Percentiles rank a stretch among this genome's conserved stretches.
phyloP scores from a whole-genome alignment of 306 rosid genomes.

The Alnus rubra region DNA sequence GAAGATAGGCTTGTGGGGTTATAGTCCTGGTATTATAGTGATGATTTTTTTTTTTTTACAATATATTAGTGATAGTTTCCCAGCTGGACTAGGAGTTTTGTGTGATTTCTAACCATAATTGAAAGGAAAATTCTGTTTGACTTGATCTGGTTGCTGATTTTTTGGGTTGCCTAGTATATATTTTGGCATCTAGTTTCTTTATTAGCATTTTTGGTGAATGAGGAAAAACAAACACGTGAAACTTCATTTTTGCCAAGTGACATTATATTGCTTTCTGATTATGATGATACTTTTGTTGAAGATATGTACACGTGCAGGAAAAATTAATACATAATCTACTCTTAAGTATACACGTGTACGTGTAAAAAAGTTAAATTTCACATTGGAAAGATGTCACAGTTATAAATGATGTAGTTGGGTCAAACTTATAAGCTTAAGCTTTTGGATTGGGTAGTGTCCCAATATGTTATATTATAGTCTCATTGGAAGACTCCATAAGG shows the following conservation, averaged over 20 bases:
- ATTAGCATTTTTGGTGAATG: neutral
- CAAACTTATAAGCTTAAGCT: too few species aligned
- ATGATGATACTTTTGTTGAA: neutral
- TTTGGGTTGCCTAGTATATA: neutral
- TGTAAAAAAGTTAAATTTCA: too few species aligned
- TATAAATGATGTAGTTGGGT: too few species aligned
- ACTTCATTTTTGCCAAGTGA: neutral
- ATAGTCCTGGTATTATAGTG: neutral
- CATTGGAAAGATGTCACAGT: too few species aligned
- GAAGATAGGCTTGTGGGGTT: neutral
- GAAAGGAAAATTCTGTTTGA: neutral
- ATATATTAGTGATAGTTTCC: neutral
- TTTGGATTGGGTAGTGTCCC: too few species aligned
- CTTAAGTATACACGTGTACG: too few species aligned
- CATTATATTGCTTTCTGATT: neutral
- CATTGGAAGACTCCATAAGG: too few species aligned
- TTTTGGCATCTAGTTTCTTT: neutral
- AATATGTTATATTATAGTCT: too few species aligned
- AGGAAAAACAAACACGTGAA: neutral
- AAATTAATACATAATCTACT: neutral
- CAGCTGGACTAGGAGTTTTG: neutral
- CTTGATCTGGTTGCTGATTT: neutral
- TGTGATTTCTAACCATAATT: neutral
- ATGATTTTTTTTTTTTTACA: neutral
- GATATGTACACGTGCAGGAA: neutral